Conservation (phyloP, 257 asterid genomes). For the Nicotiana undulata region DNA sequence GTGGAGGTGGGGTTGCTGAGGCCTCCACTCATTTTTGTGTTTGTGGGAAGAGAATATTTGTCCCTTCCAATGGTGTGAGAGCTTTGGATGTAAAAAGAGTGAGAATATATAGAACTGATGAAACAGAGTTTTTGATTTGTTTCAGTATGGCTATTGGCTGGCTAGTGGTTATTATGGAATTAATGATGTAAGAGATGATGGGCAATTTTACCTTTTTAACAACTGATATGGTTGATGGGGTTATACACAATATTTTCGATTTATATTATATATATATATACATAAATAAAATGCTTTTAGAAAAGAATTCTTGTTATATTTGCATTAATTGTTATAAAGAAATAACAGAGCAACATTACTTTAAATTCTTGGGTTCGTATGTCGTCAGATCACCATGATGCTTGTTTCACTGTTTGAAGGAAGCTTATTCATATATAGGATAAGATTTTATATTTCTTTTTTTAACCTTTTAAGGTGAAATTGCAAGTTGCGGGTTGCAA, state of each 20-base stretch:
- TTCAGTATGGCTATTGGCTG: background rate
- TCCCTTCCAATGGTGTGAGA: background rate
- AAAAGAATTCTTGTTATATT: background rate
- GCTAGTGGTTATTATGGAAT: background rate
- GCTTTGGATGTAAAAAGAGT: background rate
- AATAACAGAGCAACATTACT: background rate
- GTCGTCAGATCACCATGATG: background rate
- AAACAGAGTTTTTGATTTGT: background rate
- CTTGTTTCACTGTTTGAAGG: background rate
- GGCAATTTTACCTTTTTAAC: background rate
- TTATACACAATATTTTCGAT: background rate
- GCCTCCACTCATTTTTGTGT: constrained; percentile 1
- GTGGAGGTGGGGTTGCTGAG: background rate
- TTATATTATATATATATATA: no score
- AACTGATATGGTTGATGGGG: background rate
- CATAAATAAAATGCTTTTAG: no score
- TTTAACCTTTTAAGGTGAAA: background rate
- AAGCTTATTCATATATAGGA: background rate
- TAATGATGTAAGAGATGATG: background rate
- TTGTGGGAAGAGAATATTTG: background rate
- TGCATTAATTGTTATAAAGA: background rate
- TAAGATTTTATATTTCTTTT: background rate
- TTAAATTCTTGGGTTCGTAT: background rate
- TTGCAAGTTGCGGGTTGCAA: background rate
- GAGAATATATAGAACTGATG: background rate